These are phyloP conservation scores for Umbelopsis sp. DNA, from an alignment of 192 early-diverging fungal species.

Conservation along the genomic window DNA sequence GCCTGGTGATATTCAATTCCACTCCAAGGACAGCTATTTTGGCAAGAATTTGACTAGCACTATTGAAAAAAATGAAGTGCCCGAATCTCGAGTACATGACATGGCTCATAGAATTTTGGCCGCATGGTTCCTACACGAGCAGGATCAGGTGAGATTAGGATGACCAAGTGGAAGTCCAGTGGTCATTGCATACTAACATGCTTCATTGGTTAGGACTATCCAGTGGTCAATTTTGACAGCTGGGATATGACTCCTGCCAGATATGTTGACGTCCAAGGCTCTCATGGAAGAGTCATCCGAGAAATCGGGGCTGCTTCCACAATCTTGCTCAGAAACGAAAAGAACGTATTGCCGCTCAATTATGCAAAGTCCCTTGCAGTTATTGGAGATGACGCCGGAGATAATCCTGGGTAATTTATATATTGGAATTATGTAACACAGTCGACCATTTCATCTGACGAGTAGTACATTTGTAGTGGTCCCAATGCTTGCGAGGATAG, in stretches of 20 bases:
- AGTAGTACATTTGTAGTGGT: conserved; percentile 18
- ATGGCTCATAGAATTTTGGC: conserved; percentile 15
- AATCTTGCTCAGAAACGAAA: conserved; percentile 29
- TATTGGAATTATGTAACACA: neutral
- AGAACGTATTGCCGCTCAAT: conserved; percentile 29
- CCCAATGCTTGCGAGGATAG: conserved; percentile 31
- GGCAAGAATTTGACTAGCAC: conserved; percentile 28
- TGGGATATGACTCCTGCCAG: conserved; percentile 17
- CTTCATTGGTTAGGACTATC: conserved; percentile 18
- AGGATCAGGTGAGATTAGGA: neutral
- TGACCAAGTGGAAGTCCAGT: neutral
- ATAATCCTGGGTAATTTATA: conserved; percentile 21
- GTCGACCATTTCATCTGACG: neutral
- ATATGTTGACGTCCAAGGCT: conserved; percentile 30
- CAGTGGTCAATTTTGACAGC: conserved; percentile 25
- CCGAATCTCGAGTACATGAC: conserved; percentile 18
- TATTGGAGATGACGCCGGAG: conserved; percentile 34
- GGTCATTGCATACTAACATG: too few relatives aligned
- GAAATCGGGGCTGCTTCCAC: conserved; percentile 31
- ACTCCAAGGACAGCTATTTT: conserved; percentile 31
- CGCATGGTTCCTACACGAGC: neutral
- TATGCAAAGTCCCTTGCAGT: conserved; percentile 15
- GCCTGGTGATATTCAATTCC: conserved; percentile 43
- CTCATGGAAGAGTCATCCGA: conserved; percentile 27
- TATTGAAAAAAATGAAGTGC: conserved; percentile 19